A percentile compares a stretch with the other conserved stretches of the same genome.
Evolutionary conservation across 108 stramenopile species (phyloP).

Genomic region (Cyclotella baltica): DNA sequence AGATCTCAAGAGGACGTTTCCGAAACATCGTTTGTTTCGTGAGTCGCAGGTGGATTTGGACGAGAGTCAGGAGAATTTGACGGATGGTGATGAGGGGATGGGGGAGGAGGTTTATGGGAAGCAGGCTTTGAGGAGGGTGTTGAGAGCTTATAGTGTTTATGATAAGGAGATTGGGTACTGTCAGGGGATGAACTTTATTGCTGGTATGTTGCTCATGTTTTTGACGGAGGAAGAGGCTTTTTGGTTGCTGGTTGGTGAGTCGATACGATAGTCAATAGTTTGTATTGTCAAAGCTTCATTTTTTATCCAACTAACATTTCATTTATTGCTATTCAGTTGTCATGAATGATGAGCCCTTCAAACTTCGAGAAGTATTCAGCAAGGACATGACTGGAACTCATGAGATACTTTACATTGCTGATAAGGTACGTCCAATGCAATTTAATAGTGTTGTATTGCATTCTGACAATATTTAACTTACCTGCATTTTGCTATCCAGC

Average conservation of each 20-base stretch:
- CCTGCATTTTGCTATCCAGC: slow-evolving; percentile 86
- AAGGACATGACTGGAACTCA: slow-evolving; percentile 83
- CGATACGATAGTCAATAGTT: background rate
- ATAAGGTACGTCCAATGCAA: slow-evolving; percentile 34
- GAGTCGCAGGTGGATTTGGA: slow-evolving; percentile 14
- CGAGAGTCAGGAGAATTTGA: slow-evolving; percentile 1
- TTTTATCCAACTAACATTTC: background rate
- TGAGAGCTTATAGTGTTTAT: slow-evolving; percentile 82
- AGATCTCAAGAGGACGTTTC: slow-evolving; percentile 90
- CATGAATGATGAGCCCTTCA: slow-evolving; percentile 79
- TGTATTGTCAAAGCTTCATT: background rate
- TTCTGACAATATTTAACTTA: background rate
- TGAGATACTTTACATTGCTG: slow-evolving; percentile 85
- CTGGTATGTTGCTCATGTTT: slow-evolving; percentile 87
- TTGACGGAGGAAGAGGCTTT: slow-evolving; percentile 85
- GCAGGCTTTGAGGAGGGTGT: slow-evolving; percentile 68
- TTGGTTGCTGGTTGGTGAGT: slow-evolving; percentile 76
- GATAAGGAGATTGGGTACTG: slow-evolving; percentile 94
- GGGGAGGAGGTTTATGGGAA: slow-evolving; percentile 5
- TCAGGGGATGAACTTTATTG: slow-evolving; percentile 97
- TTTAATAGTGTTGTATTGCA: background rate
- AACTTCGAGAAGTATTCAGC: slow-evolving; percentile 75
- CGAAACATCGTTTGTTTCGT: slow-evolving; percentile 82
- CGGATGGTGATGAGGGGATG: background rate
- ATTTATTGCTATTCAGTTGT: slow-evolving; percentile 38